Conservation (phyloP, 169 alveolate species). For the Plasmodium coatneyi region DNA sequence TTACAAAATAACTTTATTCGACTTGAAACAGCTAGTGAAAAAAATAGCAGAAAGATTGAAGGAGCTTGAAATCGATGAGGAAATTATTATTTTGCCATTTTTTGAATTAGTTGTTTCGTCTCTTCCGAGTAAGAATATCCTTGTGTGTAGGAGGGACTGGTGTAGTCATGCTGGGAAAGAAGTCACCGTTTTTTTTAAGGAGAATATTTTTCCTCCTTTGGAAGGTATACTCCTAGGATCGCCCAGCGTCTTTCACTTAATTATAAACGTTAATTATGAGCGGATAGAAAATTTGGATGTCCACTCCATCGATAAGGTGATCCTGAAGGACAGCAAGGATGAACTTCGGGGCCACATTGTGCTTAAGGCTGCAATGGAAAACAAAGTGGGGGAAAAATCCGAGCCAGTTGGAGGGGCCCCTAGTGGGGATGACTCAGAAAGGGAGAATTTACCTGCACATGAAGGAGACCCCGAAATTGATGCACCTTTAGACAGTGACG, state of each 20-base stretch:
- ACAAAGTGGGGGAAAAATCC: neutral
- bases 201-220: slow-evolving; percentile 41
- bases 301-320: slow-evolving; percentile 15
- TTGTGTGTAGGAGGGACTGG: slow-evolving; percentile 83
- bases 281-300: slow-evolving; percentile 40
- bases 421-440: neutral
- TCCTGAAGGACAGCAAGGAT: slow-evolving; percentile 10
- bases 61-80: slow-evolving; percentile 69
- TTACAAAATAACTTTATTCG: slow-evolving; percentile 50
- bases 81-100: slow-evolving; percentile 62
- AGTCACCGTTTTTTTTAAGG: slow-evolving; percentile 77
- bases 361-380: slow-evolving; percentile 19
- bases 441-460: neutral
- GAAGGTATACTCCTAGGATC: slow-evolving; percentile 81
- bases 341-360: slow-evolving; percentile 3
- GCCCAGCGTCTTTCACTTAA: slow-evolving; percentile 76
- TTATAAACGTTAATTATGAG: slow-evolving; percentile 58
- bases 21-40: slow-evolving; percentile 33
- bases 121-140: slow-evolving; percentile 31
- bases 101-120: slow-evolving; percentile 34
- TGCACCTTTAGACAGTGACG: neutral
- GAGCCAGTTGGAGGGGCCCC: neutral
- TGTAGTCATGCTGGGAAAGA: slow-evolving; percentile 76
- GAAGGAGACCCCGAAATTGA: neutral
- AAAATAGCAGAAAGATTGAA: slow-evolving; percentile 71